phyloP scores from a whole-genome alignment of 192 early-diverging fungal genomes.

The Coemansia sp. region DNA sequence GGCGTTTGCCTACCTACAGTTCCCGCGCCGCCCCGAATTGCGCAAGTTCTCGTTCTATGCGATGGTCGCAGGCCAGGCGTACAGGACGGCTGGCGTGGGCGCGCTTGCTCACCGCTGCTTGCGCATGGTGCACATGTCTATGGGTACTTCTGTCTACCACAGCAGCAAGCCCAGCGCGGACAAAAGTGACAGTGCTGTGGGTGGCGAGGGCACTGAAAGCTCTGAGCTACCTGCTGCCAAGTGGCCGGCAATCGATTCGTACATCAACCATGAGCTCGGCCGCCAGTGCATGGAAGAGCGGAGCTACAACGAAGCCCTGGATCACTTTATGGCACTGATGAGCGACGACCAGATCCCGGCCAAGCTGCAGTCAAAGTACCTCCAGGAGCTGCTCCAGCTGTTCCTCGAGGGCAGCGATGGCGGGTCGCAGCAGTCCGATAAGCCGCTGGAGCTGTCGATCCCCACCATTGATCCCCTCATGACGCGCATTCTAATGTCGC shows the following conservation, averaged over 20 bases:
- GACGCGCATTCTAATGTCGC: constrained; percentile 40
- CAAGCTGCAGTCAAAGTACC: constrained; percentile 45
- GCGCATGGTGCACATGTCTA: constrained; percentile 37
- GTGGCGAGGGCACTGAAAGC: not conserved
- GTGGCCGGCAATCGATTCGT: constrained; percentile 65
- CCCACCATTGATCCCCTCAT: constrained; percentile 52
- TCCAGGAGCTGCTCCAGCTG: constrained; percentile 45
- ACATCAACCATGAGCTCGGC: constrained; percentile 84
- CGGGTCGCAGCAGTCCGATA: not conserved
- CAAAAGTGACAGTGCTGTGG: not conserved
- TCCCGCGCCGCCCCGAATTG: constrained; percentile 55
- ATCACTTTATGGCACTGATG: constrained; percentile 74
- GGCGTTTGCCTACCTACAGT: constrained; percentile 67
- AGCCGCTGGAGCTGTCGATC: constrained; percentile 52
- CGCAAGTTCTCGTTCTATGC: constrained; percentile 89
- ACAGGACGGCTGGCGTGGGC: constrained; percentile 67
- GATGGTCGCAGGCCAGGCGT: constrained; percentile 80
- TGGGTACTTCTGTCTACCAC: constrained; percentile 1
- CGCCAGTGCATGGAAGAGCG: constrained; percentile 72
- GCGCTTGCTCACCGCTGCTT: constrained; percentile 79
- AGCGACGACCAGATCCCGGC: constrained; percentile 36
- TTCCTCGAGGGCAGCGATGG: constrained; percentile 25
- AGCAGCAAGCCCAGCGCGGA: too few relatives aligned
- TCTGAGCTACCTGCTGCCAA: not conserved
- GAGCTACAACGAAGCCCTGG: constrained; percentile 65